These are phyloP conservation scores for Neurospora pannonica DNA, from an alignment of 495 filamentous ascomycete species.

Conservation along the genomic window DNA sequence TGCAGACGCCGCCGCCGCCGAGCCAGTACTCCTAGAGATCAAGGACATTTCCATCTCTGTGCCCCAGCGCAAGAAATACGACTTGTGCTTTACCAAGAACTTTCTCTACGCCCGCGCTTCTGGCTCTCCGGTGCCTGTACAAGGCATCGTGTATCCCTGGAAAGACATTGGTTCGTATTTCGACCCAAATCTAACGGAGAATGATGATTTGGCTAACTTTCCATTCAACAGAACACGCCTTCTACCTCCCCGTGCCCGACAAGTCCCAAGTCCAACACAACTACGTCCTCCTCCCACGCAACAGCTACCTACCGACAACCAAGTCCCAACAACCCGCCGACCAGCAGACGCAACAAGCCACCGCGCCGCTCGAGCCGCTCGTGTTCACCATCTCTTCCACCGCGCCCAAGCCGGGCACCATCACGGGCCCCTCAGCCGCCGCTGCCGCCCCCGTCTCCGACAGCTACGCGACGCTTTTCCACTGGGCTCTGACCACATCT, in stretches of 20 bases:
- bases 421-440: constrained; percentile 33
- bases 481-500: constrained; percentile 54
- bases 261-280: constrained; percentile 83
- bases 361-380: constrained; percentile 51
- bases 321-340: constrained; percentile 11
- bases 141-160: constrained; percentile 56
- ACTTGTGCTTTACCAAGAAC: constrained; percentile 57
- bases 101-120: constrained; percentile 62
- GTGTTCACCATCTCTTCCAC: constrained; percentile 75
- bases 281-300: constrained; percentile 76
- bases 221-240: constrained; percentile 54
- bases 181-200: constrained; percentile 7
- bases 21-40: constrained; percentile 48
- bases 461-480: constrained; percentile 50
- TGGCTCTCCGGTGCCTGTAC: constrained; percentile 54
- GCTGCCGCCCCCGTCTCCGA: constrained; percentile 46
- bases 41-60: constrained; percentile 65
- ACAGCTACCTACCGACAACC: constrained; percentile 36
- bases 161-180: constrained; percentile 59
- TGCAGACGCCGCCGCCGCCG: constrained; percentile 29
- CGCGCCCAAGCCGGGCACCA: constrained; percentile 54
- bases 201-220: constrained; percentile 2
- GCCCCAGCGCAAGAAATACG: constrained; percentile 91
- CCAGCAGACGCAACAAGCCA: constrained; percentile 23
- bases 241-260: constrained; percentile 83